Base-by-base conservation (phyloP, 2,329 filamentous ascomycete genomes). In the Polytolypa hystricis region DNA sequence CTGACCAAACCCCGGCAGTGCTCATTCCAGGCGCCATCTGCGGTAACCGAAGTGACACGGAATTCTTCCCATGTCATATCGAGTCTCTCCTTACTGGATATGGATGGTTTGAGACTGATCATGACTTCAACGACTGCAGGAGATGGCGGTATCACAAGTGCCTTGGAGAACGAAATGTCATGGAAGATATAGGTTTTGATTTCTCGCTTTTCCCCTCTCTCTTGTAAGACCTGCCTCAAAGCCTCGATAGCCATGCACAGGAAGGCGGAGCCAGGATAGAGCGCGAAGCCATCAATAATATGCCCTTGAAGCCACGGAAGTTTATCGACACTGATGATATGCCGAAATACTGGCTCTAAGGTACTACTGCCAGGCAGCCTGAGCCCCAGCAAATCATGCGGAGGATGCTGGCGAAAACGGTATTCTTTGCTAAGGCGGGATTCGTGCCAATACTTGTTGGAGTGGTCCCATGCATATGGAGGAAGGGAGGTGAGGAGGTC, bases 181-280 rank as follows among this genome's bases (percentile, higher is more conserved):
- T 34, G 23, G 32, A 12, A 10, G 10, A 34, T 18, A 17, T 16
- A 32, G 6, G 12, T 17, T 14, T 31, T 21, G 18, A 34, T 3
- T 10, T 15, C 20, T 4, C 10, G 10, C n/a, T 4, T 17, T 8
- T n/a, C 3, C 4, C 19, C 15, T 6, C 12, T 9, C 6, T 21
- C 18, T 14, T 35, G 25, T 20, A 23, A 12, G 25, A 35, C 9
- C 30, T 41, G 35, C 17, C 32, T 33, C 21, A 39, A 14, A 9
- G 5, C 39, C 30, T 50, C 47, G 18, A 46, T 35, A 9, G 40
- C 43, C 42, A 46, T 46, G 12, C 28, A 34, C 12, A 49, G 21
- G 15, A 40, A 42, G 8, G 43, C 48, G 27, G 47, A 42, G 18
- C 31, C 40, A 8, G 48, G 47, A 18, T 38, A 45, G 11, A 48